Evolutionary conservation across 1,139 yeast genomes (phyloP), one percentile per base, ranked within the genome.

Genomic region (Suhomyces choctaworum): DNA sequence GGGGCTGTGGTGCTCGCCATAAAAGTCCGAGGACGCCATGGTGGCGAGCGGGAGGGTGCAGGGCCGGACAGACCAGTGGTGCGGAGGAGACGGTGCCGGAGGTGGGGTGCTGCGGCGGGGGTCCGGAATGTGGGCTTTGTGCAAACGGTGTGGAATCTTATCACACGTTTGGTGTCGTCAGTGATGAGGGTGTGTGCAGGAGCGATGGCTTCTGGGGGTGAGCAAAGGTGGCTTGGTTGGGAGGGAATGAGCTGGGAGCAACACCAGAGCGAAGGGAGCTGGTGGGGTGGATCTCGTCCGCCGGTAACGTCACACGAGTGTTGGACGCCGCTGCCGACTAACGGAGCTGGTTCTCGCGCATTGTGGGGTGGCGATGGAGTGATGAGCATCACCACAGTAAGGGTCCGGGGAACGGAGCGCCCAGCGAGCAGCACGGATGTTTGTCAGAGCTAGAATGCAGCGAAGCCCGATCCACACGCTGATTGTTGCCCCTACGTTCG

Each of bases 1-100:
- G 11, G 53, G 52, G 27, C 50, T 44, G 29, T 39, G 39, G 30
- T 47, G 50, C 33, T 52, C 59, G 27, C 47, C 48, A 35, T 39
- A 44, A 39, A 41, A 44, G 24, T 50, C 54, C 20, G 51, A 39
- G 27, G 36, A 29, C 22, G 45, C 40, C 50, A 45, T 45, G 26
- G 25, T 28, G 34, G 29, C 31, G 20, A 27, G 17, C 12, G 19
- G 25, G 19, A 8, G 28, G 13, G 32, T 8, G 12, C 35, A 29
- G 25, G 31, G 27, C 17, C 11, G 26, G 23, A 26, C 29, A 27
- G 31, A 20, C 7, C 16, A 5, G 25, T 10, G 21, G 29, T 11
- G 21, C 7, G 25, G 21, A 8, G 20, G 20, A 17, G 8, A 8
- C n/a, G n/a, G n/a, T n/a, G n/a, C n/a, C n/a, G n/a, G n/a, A n/a